phyloP scores from a whole-genome alignment of 192 early-diverging fungal species.

The Oehlia diaphana region DNA sequence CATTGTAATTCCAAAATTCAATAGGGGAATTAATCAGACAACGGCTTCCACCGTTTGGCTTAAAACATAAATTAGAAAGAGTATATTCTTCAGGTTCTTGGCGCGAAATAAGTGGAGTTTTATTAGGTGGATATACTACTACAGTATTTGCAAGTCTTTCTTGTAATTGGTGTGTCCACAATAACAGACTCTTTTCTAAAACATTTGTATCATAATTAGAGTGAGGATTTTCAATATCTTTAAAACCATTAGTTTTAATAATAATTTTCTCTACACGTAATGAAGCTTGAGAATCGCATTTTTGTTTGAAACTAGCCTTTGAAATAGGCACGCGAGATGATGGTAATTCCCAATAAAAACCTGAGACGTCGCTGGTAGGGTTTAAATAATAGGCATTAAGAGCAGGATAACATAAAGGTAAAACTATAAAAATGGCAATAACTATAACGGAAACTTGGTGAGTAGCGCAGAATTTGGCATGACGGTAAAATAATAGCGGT shows the following conservation, averaged over 20 bases:
- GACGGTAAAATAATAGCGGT: conserved; percentile 53
- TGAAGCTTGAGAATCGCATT: conserved; percentile 11
- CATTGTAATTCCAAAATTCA: conserved; percentile 44
- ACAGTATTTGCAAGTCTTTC: conserved; percentile 15
- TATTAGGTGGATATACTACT: background rate
- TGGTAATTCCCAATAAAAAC: conserved; percentile 42
- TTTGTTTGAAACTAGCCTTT: background rate
- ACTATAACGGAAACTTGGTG: conserved; percentile 57
- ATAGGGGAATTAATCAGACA: conserved; percentile 65
- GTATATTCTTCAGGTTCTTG: background rate
- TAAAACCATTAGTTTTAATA: conserved; percentile 15
- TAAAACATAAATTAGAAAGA: conserved; percentile 14
- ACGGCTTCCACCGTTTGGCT: conserved; percentile 11
- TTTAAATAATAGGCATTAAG: conserved; percentile 41
- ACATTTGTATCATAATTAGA: background rate
- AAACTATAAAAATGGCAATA: conserved; percentile 54
- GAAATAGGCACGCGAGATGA: conserved; percentile 33
- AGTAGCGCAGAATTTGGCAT: conserved; percentile 64
- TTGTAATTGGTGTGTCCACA: conserved; percentile 6
- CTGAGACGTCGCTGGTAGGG: conserved; percentile 23
- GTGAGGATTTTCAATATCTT: background rate
- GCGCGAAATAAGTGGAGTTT: background rate
- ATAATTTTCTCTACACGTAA: conserved; percentile 6
- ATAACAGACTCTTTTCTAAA: conserved; percentile 13
- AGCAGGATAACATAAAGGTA: conserved; percentile 56